These are phyloP conservation scores for Ilyonectria destructans DNA, from an alignment of 2,329 filamentous ascomycete genomes.

Conservation along the genomic window DNA sequence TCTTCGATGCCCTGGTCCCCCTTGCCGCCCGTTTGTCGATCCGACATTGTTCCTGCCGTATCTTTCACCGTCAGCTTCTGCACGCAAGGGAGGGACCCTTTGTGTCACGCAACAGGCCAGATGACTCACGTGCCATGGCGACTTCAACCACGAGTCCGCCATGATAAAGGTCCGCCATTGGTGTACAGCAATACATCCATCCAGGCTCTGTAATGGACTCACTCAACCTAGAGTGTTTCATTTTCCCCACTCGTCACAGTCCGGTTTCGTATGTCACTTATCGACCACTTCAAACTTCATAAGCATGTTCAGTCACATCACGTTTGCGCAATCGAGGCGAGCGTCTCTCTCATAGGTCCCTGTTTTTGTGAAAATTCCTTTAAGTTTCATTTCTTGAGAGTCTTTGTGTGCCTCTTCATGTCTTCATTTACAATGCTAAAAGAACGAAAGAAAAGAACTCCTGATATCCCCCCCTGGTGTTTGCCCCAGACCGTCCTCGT, in stretches of 20 bases:
- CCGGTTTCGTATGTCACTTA: background rate
- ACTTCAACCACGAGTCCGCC: constrained; percentile 7
- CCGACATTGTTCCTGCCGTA: background rate
- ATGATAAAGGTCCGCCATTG: constrained; percentile 6
- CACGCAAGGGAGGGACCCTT: background rate
- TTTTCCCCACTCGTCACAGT: background rate
- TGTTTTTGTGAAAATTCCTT: constrained; percentile 12
- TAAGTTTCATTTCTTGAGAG: constrained; percentile 13
- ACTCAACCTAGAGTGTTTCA: background rate
- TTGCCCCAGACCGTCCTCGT: constrained; percentile 1
- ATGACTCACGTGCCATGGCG: constrained; percentile 14
- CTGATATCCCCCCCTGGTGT: constrained; percentile 20
- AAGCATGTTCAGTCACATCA: background rate
- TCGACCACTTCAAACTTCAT: constrained; percentile 10
- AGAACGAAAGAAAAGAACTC: constrained; percentile 26
- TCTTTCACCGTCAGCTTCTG: background rate
- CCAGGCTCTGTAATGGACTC: background rate
- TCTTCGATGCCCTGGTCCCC: background rate
- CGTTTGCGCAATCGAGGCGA: constrained; percentile 5
- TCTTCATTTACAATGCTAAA: constrained; percentile 28
- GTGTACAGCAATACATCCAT: background rate
- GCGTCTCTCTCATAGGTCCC: background rate
- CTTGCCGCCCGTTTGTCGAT: background rate
- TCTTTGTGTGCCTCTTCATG: constrained; percentile 14
- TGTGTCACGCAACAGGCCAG: constrained; percentile 2